These are phyloP conservation scores for Calonectria pauciramosa DNA, from an alignment of 2,329 filamentous ascomycete species.

Conservation along the genomic window DNA sequence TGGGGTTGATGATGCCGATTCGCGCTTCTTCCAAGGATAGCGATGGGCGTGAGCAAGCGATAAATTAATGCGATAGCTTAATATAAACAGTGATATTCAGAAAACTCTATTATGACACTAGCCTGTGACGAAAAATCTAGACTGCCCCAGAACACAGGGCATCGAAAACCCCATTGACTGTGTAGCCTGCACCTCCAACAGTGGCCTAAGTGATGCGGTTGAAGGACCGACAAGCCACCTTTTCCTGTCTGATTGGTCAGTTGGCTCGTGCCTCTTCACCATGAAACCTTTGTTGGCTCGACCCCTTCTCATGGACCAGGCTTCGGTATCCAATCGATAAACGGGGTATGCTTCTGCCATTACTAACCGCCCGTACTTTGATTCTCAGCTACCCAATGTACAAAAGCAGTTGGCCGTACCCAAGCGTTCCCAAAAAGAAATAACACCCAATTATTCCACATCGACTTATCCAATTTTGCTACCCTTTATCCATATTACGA, in stretches of 20 bases:
- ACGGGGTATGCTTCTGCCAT: neutral
- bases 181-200: no score
- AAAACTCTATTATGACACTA: neutral
- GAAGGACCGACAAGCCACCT: no score
- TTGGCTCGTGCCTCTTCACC: neutral
- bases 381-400: neutral
- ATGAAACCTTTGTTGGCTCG: neutral
- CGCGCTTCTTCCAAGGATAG: constrained; percentile 30
- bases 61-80: neutral
- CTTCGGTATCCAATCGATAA: neutral
- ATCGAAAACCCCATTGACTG: no score
- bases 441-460: neutral
- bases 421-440: no score
- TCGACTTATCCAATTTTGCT: neutral
- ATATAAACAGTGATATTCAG: neutral
- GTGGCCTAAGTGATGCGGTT: no score
- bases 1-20: constrained; percentile 39
- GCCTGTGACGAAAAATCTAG: neutral
- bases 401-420: neutral
- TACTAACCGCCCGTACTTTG: neutral
- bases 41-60: neutral
- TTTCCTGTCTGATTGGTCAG: neutral
- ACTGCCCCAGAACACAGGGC: neutral
- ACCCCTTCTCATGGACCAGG: neutral
- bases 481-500: neutral